Conservation (phyloP, 345 rosid genomes). For the Raphanus sativus region DNA sequence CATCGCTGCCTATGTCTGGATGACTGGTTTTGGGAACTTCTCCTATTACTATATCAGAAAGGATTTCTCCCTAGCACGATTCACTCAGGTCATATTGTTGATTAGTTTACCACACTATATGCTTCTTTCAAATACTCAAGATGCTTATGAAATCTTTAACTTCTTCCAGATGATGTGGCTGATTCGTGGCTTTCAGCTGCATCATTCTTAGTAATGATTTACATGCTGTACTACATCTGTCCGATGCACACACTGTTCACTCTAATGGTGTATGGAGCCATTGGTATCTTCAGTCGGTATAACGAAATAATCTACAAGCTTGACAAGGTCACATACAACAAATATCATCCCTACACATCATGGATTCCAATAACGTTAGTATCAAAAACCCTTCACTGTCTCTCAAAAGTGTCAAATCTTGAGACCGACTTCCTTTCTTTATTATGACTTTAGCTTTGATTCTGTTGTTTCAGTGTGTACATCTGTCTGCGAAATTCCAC, state of each 20-base stretch:
- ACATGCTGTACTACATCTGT: conserved; percentile 91
- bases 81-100: conserved; percentile 68
- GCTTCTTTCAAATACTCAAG: conserved; percentile 5
- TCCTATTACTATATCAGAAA: conserved; percentile 90
- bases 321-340: conserved; percentile 93
- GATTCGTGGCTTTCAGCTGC: conserved; percentile 84
- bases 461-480: conserved; percentile 61
- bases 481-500: conserved; percentile 85
- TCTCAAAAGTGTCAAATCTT: not conserved
- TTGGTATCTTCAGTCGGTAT: conserved; percentile 75
- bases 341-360: conserved; percentile 92
- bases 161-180: conserved; percentile 97
- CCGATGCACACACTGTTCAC: conserved; percentile 99
- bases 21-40: conserved; percentile 98
- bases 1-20: conserved; percentile 98
- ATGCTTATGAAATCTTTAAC: conserved; percentile 23
- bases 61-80: conserved; percentile 91
- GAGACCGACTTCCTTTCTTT: not conserved
- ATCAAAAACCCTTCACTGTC: not conserved
- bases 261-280: conserved; percentile 92
- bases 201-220: conserved; percentile 85
- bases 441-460: conserved; percentile 14
- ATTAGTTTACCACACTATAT: conserved; percentile 17
- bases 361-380: conserved; percentile 98
- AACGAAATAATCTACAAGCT: conserved; percentile 91